These are phyloP conservation scores for Biscogniauxia sp. DNA, from an alignment of 2,329 filamentous ascomycete genomes.

Conservation along the genomic window DNA sequence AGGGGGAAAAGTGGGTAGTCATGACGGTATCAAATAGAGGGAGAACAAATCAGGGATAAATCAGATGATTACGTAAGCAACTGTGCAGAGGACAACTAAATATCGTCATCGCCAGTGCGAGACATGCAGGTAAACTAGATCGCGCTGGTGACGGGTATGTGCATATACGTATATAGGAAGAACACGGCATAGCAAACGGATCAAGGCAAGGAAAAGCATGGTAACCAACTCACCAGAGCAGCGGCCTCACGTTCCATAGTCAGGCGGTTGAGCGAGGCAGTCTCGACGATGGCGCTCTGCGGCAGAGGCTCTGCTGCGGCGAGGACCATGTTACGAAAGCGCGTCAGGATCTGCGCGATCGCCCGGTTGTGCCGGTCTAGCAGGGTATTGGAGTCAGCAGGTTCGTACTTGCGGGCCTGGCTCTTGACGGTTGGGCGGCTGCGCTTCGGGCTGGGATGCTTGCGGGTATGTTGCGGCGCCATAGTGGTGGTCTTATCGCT, in stretches of 20 bases:
- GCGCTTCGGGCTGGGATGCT: neutral
- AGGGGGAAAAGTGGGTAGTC: neutral
- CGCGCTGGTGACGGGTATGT: no score
- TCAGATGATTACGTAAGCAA: no score
- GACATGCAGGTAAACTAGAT: no score
- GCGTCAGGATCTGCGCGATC: constrained; percentile 44
- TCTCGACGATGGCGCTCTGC: constrained; percentile 34
- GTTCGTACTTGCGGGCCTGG: neutral
- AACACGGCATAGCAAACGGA: neutral
- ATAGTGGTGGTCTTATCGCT: neutral
- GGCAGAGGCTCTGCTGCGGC: constrained; percentile 36
- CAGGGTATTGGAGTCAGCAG: constrained; percentile 8
- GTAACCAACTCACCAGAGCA: constrained; percentile 32
- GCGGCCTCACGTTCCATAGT: constrained; percentile 38
- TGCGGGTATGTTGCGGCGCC: neutral
- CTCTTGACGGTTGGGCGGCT: neutral
- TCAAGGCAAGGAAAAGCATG: neutral
- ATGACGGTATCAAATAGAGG: neutral
- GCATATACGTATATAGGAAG: neutral
- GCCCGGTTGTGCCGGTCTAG: constrained; percentile 45
- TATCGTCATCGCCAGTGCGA: no score
- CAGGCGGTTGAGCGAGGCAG: constrained; percentile 39
- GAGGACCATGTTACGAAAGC: constrained; percentile 43
- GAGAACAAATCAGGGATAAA: neutral
- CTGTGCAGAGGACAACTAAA: no score